Percentiles rank a stretch among this genome's conserved stretches.
Evolutionary conservation across 2,329 filamentous ascomycete species (phyloP).

Genomic region (Chrysosporium queenslandicum): DNA sequence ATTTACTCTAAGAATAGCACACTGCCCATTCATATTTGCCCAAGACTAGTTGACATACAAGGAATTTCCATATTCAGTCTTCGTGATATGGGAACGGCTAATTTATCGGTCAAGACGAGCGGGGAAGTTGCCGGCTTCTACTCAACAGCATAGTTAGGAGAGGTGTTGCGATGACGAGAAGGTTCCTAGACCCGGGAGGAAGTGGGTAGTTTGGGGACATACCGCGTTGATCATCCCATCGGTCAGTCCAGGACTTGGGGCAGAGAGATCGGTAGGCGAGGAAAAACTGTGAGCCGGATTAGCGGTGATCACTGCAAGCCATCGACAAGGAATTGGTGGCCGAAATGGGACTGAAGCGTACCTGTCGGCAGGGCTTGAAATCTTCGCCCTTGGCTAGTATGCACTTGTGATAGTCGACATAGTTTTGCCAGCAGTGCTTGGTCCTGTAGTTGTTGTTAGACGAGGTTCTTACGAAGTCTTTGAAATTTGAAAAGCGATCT

Average conservation of each 20-base stretch:
- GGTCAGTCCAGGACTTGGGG: constrained; percentile 83
- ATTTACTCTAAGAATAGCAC: constrained; percentile 5
- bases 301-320: constrained; percentile 12
- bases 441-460: constrained; percentile 40
- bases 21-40: not conserved
- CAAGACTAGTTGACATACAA: constrained; percentile 1
- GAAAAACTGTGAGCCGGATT: constrained; percentile 60
- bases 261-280: constrained; percentile 94
- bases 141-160: constrained; percentile 9
- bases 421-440: constrained; percentile 99
- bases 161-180: not conserved
- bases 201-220: constrained; percentile 34
- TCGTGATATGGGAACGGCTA: not conserved
- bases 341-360: constrained; percentile 37
- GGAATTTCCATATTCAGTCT: not conserved
- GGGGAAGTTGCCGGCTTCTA: constrained; percentile 50
- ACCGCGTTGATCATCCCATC: constrained; percentile 98
- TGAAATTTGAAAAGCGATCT: not conserved
- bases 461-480: not conserved
- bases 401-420: constrained; percentile 99
- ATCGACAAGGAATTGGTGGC: not conserved
- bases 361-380: constrained; percentile 93
- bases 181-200: not conserved
- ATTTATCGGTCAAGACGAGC: constrained; percentile 20
- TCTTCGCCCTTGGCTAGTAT: constrained; percentile 97